A percentile compares a stretch with the other conserved stretches of the same genome.
phyloP scores from a whole-genome alignment of 257 asterid species.

The Penstemon eatonii region DNA sequence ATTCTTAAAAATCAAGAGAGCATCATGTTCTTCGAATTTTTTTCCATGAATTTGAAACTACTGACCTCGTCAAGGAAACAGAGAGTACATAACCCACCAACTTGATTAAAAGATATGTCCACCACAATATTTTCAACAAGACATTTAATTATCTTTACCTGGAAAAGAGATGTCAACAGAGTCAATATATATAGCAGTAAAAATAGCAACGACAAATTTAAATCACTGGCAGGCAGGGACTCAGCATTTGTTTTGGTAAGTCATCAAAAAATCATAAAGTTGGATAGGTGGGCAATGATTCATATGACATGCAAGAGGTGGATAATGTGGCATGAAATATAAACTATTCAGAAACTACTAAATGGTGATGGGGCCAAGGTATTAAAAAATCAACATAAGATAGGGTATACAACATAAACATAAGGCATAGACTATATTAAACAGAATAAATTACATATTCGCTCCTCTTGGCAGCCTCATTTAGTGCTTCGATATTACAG shows the following conservation, averaged over 20 bases:
- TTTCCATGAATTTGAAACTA: constrained; percentile 21
- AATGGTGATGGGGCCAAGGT: background rate
- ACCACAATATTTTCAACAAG: constrained; percentile 94
- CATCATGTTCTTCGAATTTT: background rate
- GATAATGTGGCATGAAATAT: constrained; percentile 1
- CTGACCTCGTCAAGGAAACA: constrained; percentile 93
- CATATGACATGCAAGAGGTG: background rate
- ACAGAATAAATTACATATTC: background rate
- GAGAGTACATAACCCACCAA: constrained; percentile 90
- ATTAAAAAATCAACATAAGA: constrained; percentile 9
- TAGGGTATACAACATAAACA: background rate
- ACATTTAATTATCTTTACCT: constrained; percentile 89
- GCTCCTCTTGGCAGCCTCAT: background rate
- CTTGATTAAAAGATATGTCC: constrained; percentile 91
- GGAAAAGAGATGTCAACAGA: constrained; percentile 30
- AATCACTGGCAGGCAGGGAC: constrained; percentile 14
- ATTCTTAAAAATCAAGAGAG: constrained; percentile 20
- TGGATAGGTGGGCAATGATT: background rate
- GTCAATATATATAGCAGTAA: constrained; percentile 4
- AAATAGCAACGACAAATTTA: constrained; percentile 18
- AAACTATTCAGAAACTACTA: background rate
- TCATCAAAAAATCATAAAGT: background rate
- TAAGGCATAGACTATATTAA: constrained; percentile 13
- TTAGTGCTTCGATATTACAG: constrained; percentile 12
- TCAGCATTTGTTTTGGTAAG: background rate